A percentile compares a stretch with the other conserved stretches of the same genome.
These are phyloP conservation scores for Extremus antarcticus DNA, from an alignment of 495 filamentous ascomycete genomes.

Conservation along the genomic window DNA sequence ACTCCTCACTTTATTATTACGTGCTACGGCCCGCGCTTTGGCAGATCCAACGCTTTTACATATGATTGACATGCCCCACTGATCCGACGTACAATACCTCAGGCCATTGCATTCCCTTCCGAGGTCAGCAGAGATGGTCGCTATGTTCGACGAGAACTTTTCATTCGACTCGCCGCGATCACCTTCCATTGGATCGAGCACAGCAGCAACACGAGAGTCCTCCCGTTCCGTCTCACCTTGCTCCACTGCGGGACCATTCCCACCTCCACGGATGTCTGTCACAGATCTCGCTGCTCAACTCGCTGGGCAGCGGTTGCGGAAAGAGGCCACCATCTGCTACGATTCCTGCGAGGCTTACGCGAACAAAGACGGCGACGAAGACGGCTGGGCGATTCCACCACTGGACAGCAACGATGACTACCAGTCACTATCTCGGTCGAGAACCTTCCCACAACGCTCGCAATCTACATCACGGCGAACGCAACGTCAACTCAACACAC, in stretches of 20 bases:
- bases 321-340: slow-evolving; percentile 9
- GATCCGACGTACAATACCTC: neutral
- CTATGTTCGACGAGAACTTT: slow-evolving; percentile 1
- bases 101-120: neutral
- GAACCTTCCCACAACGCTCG: neutral
- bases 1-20: neutral
- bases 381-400: slow-evolving; percentile 6
- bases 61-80: neutral
- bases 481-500: slow-evolving; percentile 23
- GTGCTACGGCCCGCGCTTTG: neutral
- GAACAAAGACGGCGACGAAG: slow-evolving; percentile 13
- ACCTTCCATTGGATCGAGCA: neutral
- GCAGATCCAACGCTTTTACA: neutral
- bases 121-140: neutral
- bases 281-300: slow-evolving; percentile 15
- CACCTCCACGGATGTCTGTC: slow-evolving; percentile 5
- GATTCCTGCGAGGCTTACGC: slow-evolving; percentile 15
- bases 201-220: neutral
- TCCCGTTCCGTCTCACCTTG: slow-evolving; percentile 17
- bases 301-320: slow-evolving; percentile 1
- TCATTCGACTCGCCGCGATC: neutral
- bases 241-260: slow-evolving; percentile 1
- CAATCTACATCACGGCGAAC: slow-evolving; percentile 1
- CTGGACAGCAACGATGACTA: neutral
- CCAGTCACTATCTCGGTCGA: neutral